A percentile compares a stretch with the other conserved stretches of the same genome.
Evolutionary conservation across 139 green algal genomes (phyloP).

Genomic region (Asterochloris erici): DNA sequence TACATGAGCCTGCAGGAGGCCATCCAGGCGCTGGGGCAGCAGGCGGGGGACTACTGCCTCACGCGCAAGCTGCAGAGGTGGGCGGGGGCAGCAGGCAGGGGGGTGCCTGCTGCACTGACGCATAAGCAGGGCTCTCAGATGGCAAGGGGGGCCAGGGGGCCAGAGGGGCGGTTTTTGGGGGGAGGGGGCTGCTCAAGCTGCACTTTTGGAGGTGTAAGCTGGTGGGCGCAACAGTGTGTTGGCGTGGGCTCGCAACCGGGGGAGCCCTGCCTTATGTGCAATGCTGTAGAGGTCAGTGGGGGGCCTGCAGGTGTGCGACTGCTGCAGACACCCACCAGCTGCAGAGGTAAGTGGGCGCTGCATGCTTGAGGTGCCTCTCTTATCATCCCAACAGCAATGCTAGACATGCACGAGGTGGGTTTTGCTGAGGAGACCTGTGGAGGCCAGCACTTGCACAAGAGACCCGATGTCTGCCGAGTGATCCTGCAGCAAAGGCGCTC

Average conservation of each 20-base stretch:
- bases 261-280: no score
- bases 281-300: no score
- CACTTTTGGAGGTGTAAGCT: background rate
- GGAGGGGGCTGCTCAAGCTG: background rate
- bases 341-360: no score
- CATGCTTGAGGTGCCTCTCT: no score
- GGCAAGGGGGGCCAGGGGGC: background rate
- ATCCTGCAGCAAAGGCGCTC: background rate
- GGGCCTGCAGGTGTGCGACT: no score
- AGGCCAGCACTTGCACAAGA: no score
- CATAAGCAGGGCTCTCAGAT: background rate
- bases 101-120: background rate
- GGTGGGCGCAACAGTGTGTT: background rate
- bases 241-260: no score
- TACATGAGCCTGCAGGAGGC: constrained; percentile 83
- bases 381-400: no score
- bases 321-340: no score
- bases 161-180: background rate
- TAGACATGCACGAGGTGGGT: no score
- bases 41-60: constrained; percentile 73
- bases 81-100: background rate
- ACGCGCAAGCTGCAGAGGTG: constrained; percentile 56
- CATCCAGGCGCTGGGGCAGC: constrained; percentile 71
- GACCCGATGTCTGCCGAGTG: no score
- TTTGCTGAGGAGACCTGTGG: no score